A percentile compares a stretch with the other conserved stretches of the same genome.
These are phyloP conservation scores for Dinochytrium kinnereticum DNA, from an alignment of 371 early-diverging fungal species.

Conservation along the genomic window DNA sequence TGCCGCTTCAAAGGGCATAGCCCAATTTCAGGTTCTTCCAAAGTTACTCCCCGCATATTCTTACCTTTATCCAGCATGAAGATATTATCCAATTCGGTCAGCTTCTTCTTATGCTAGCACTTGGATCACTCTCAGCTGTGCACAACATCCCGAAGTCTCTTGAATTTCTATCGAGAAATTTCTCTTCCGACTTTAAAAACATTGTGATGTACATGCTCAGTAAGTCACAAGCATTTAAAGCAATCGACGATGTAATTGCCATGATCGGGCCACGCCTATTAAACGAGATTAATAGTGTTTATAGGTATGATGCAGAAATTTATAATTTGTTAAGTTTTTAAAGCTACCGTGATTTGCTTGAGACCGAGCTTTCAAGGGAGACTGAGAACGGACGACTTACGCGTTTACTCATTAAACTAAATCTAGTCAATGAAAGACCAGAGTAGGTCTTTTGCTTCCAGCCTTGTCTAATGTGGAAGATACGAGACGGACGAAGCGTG, in stretches of 20 bases:
- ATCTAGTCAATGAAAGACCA: conserved; percentile 92
- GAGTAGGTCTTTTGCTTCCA: conserved; percentile 64
- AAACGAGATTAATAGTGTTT: conserved; percentile 74
- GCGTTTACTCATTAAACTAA: conserved; percentile 83
- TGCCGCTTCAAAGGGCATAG: conserved; percentile 58
- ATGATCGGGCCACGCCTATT: conserved; percentile 81
- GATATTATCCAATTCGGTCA: conserved; percentile 90
- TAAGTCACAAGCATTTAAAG: conserved; percentile 75
- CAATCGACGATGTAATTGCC: conserved; percentile 81
- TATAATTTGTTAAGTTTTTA: background rate
- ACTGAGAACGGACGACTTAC: conserved; percentile 90
- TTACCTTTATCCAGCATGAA: conserved; percentile 75
- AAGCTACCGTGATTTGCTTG: conserved; percentile 78
- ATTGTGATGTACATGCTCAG: conserved; percentile 78
- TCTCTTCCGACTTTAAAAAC: conserved; percentile 79
- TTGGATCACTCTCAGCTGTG: conserved; percentile 69
- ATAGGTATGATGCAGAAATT: conserved; percentile 56
- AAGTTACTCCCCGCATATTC: too few species aligned
- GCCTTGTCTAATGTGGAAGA: background rate
- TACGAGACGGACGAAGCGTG: conserved; percentile 50
- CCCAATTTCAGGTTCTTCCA: conserved; percentile 71
- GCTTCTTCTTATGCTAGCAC: conserved; percentile 76
- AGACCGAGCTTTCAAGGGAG: conserved; percentile 77
- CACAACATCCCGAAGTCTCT: conserved; percentile 75
- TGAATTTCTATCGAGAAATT: conserved; percentile 74